Percentiles rank a stretch among this genome's conserved stretches.
These are phyloP conservation scores for Kwoniella sp. DNA, from an alignment of 768 basidiomycete species.

Conservation along the genomic window DNA sequence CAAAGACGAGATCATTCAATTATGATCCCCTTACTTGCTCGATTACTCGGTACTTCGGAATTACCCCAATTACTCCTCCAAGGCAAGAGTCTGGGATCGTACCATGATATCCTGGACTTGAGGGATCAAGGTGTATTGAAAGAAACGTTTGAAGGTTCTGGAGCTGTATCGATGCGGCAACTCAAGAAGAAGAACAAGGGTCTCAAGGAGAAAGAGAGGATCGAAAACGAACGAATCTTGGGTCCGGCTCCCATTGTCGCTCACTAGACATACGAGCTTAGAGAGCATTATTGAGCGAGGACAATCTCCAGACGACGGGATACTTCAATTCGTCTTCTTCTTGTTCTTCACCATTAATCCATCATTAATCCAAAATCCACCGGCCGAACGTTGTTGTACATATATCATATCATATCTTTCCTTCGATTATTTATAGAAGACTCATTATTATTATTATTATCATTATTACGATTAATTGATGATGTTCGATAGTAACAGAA, in stretches of 20 bases:
- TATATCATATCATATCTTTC: no score
- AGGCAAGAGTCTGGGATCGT: slow-evolving; percentile 43
- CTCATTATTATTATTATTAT: no score
- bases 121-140: slow-evolving; percentile 39
- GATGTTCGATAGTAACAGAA: no score
- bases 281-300: no score
- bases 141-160: slow-evolving; percentile 32
- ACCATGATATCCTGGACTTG: slow-evolving; percentile 43
- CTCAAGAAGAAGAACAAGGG: slow-evolving; percentile 52
- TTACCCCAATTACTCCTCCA: slow-evolving; percentile 49
- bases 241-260: slow-evolving; percentile 43
- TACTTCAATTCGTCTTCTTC: no score
- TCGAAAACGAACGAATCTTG: slow-evolving; percentile 52
- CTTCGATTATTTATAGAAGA: no score
- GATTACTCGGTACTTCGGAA: slow-evolving; percentile 41
- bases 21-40: slow-evolving; percentile 45
- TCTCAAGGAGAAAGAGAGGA: slow-evolving; percentile 46
- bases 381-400: no score
- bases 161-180: slow-evolving; percentile 34
- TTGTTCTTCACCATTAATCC: no score
- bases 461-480: no score
- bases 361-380: no score
- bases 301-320: no score
- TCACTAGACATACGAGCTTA: neutral
- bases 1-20: slow-evolving; percentile 41